A percentile compares a stretch with the other conserved stretches of the same genome.
Evolutionary conservation across 768 basidiomycete species (phyloP).

Genomic region (Panus rudis): DNA sequence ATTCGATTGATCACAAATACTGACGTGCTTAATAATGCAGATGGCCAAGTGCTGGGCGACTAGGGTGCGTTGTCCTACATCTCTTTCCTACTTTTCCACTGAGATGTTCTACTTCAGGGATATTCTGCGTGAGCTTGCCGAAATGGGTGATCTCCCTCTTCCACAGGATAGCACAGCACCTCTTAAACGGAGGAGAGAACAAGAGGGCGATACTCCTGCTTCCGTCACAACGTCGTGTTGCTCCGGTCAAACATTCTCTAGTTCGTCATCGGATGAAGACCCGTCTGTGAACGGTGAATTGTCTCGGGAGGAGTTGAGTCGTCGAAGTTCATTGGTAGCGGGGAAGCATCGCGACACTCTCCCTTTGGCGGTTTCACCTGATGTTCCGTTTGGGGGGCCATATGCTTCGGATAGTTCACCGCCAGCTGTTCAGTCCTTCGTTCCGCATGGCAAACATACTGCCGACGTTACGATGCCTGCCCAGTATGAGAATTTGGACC

Average conservation of each 20-base stretch:
- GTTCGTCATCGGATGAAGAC: slow-evolving; percentile 6
- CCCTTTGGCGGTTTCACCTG: too few species aligned
- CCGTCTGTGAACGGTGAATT: slow-evolving; percentile 29
- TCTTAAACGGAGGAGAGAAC: slow-evolving; percentile 59
- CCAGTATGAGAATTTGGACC: too few species aligned
- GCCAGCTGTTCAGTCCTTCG: too few species aligned
- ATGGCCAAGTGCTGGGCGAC: slow-evolving; percentile 41
- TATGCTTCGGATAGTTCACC: too few species aligned
- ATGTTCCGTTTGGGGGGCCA: too few species aligned
- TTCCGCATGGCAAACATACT: too few species aligned
- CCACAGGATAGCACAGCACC: slow-evolving; percentile 47
- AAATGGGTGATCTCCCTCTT: slow-evolving; percentile 62
- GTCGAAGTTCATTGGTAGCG: slow-evolving; percentile 11
- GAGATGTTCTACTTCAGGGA: slow-evolving; percentile 40
- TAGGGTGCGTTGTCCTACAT: too few species aligned
- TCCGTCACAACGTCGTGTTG: not conserved
- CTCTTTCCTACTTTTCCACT: not conserved
- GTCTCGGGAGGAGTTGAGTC: slow-evolving; percentile 19
- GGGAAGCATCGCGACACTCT: too few species aligned
- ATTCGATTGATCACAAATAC: too few species aligned
- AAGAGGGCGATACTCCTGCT: slow-evolving; percentile 32
- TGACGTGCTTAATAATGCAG: slow-evolving; percentile 20
- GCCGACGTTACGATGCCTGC: too few species aligned
- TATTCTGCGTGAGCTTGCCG: slow-evolving; percentile 64
- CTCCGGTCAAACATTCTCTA: too few species aligned